Base-by-base conservation (phyloP, 2,329 filamentous ascomycete species). In the Hypoxylon sp. region DNA sequence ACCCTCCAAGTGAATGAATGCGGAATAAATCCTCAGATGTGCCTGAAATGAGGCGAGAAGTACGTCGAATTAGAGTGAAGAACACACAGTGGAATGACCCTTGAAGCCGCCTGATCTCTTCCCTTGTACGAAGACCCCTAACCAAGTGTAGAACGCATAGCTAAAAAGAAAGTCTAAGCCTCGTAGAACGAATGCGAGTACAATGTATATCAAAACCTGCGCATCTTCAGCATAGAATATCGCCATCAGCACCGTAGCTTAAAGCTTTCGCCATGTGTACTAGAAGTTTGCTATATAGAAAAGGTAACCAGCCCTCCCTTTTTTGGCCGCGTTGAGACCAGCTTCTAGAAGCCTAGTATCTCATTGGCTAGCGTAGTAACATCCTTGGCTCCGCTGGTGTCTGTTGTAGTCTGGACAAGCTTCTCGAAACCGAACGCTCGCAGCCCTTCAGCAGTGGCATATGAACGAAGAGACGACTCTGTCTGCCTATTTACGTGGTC, bases 401-500 rank as follows among this genome's bases (percentile, higher is more conserved):
- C 79, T 2, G 64, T 74, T 1, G 74, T 69, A 0, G 51, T 60
- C 0, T 75, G 57, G 0, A 62, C 61, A 46, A 87, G 73, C 72
- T 72, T 81, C 63, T 81, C 80, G 50, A 87, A 77, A 0, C 85
- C 86, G 74, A 86, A 82, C 0, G 85, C 81, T 64, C 79, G 80
- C 44, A 81, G 70, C 1, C 82, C 85, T 4, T 76, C 73, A 0
- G 66, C 65, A 22, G 76, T 74, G 2, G 78, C 72, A 65, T 79
- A 77, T 13, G 69, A 70, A 31, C 77, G 77, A 27, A 85, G 71
- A 66, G 79, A 79, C 1, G 78, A 77, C 51, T 80, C 80, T 1
- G 81, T 82, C 1, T 85, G 83, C 20, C 87, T 79, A 11, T 80
- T 84, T 33, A 85, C 73, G 68, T 89, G 88, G 20, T 79, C 79